These are phyloP conservation scores for Backusella luteola DNA, from an alignment of 192 early-diverging fungal genomes.

Conservation along the genomic window DNA sequence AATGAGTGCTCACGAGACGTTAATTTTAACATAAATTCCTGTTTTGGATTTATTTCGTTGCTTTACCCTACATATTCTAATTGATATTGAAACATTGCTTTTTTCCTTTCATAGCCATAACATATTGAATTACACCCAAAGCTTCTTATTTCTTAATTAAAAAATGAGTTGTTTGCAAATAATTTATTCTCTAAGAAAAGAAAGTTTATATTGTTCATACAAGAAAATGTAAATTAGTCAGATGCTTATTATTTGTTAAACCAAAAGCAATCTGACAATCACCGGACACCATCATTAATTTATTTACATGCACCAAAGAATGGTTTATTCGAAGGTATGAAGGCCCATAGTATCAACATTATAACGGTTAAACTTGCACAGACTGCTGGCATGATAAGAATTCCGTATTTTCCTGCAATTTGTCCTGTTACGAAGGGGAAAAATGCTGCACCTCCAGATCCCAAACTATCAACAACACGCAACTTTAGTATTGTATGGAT, in stretches of 20 bases:
- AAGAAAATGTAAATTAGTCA: neutral
- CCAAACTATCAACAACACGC: slow-evolving; percentile 6
- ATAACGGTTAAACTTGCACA: slow-evolving; percentile 6
- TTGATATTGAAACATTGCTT: neutral
- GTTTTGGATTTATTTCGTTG: neutral
- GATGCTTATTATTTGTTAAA: neutral
- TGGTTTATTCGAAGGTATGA: slow-evolving; percentile 19
- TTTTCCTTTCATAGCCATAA: neutral
- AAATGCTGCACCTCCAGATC: slow-evolving; percentile 23
- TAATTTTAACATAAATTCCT: no score
- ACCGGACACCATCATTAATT: neutral
- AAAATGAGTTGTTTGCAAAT: neutral
- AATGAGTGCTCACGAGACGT: no score
- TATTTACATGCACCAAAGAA: slow-evolving; percentile 5
- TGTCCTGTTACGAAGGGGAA: slow-evolving; percentile 28
- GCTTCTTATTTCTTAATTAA: neutral
- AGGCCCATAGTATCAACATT: slow-evolving; percentile 24
- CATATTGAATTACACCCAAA: neutral
- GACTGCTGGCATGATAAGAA: slow-evolving; percentile 19
- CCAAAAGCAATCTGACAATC: neutral
- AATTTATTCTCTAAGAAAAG: neutral
- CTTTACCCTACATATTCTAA: no score
- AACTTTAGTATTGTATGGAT: neutral
- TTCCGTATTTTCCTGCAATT: slow-evolving; percentile 20
- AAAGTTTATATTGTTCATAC: neutral